Base-by-base conservation (phyloP, 345 rosid species). In the Bruguiera parviflora region DNA sequence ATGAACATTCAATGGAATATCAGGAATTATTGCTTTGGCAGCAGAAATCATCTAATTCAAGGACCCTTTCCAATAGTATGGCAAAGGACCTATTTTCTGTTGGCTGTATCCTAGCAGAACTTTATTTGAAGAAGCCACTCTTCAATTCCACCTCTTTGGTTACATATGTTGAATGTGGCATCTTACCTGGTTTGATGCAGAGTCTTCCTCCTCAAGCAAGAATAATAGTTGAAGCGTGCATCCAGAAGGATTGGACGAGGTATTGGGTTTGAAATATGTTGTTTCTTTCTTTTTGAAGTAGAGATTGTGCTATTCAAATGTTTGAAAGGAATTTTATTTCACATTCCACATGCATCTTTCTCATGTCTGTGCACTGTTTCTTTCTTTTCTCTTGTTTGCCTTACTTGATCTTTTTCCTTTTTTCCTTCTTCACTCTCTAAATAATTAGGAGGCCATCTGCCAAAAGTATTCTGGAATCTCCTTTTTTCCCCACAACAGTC, bases 61-160 rank as follows among this genome's bases (percentile, higher is more conserved):
- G 74, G 76, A 67, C 49, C 61, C 70, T 49, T 51, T 82, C 84
- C 24, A 71, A 79, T 74, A 84, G 74, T 67, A 65, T 73, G 77
- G 87, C 88, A 22, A 77, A 75, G 73, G 98, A 92, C 75, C 83
- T 92, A 72, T 92, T 92, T 82, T 86, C 96, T 66, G 35, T 90
- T 55, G 98, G 96, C 71, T 89, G 96, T 81, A 74, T 92, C 76
- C 65, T 92, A 65, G 96, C 96, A 61, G 98, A 92, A 77, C 92
- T 90, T 63, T 83, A 82, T 84, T 80, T 90, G 72, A 77, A 63
- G 78, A 84, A 78, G 78, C 96, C 98, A 55, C 87, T 90, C 68
- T 90, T 92, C 77, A 83, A 86, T 82, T 78, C 93, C 19, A 77
- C 71, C 31, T 90, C 96, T 61, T 80, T 92, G 63, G 81, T 82